Base-by-base conservation (phyloP, 179 eudicot species). In the Beta macrorhiza region DNA sequence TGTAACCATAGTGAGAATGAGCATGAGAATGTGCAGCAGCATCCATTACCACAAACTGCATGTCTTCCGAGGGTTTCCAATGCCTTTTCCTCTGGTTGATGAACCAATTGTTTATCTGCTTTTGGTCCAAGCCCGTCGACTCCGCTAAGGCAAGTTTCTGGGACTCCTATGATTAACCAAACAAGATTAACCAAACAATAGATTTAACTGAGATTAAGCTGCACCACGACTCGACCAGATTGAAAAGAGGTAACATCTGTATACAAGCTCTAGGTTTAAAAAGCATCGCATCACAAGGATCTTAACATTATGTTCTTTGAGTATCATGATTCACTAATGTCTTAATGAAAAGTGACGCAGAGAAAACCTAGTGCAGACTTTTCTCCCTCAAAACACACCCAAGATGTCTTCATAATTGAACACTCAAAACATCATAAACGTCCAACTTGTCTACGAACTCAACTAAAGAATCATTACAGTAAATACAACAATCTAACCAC, bases 1-100 rank as follows among this genome's bases (percentile, higher is more conserved):
- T 87, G 88, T 90, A 93, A 72, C 65, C 42, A 78, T 91, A 89
- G 72, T 88, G 90, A 4, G 91, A 90, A 83, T 90, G 94, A 52
- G 78, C 81, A 0, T 85, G 88, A 10, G 68, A 74, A 67, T 80
- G 83, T 44, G 80, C 32, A 0, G 93, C 78, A 17, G 91, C 88
- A 59, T 93, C 98, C 95, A 93, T 93, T 32, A 92, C 95, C 65
- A 93, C 91, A 69, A 91, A 92, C 79, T 92, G 97, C 98, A 93
- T 92, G 82, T 93, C 99, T 63, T 95, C 99, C 0, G 98, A 91
- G 4, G 99, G 99, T 82, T 95, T 95, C 99, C 99, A 95, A 79
- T 95, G 98, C 57, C 99, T 77, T 76, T 95, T 95, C 83, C 99
- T 89, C 56, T 95, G 99, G 86, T 95, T 93, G 67, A 93, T 93